phyloP scores from a whole-genome alignment of 495 filamentous ascomycete genomes.

The Jackrogersella multiformis region DNA sequence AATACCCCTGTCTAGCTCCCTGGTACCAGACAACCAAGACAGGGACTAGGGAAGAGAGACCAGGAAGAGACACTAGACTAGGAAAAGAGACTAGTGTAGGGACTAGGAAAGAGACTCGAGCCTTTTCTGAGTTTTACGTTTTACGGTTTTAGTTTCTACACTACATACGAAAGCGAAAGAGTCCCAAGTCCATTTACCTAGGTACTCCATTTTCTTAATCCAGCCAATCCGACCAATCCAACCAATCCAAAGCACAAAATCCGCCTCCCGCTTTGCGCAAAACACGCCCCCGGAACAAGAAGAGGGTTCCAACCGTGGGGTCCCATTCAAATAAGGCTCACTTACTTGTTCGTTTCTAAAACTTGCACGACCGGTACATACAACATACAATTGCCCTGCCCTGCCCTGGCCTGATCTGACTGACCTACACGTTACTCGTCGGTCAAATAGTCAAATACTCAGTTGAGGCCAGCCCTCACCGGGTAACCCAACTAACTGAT shows the following conservation, averaged over 20 bases:
- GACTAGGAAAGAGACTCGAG: constrained; percentile 9
- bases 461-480: constrained; percentile 38
- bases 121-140: constrained; percentile 8
- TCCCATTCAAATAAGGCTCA: constrained; percentile 40
- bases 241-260: constrained; percentile 15
- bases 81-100: too few species aligned
- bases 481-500: constrained; percentile 36
- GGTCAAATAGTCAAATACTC: constrained; percentile 1
- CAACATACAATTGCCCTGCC: background rate
- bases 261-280: constrained; percentile 36
- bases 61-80: too few species aligned
- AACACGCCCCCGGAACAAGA: constrained; percentile 23
- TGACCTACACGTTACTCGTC: constrained; percentile 20
- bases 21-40: background rate
- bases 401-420: too few species aligned
- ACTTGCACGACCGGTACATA: constrained; percentile 6
- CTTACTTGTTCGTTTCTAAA: constrained; percentile 1
- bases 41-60: too few species aligned
- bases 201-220: constrained; percentile 29
- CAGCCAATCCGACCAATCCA: constrained; percentile 29
- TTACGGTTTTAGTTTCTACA: background rate
- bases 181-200: constrained; percentile 7
- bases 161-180: constrained; percentile 7
- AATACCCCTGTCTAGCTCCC: constrained; percentile 28
- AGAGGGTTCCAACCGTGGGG: constrained; percentile 28